phyloP scores from a whole-genome alignment of 176 grass and related monocot species.

The Stipa capillata region DNA sequence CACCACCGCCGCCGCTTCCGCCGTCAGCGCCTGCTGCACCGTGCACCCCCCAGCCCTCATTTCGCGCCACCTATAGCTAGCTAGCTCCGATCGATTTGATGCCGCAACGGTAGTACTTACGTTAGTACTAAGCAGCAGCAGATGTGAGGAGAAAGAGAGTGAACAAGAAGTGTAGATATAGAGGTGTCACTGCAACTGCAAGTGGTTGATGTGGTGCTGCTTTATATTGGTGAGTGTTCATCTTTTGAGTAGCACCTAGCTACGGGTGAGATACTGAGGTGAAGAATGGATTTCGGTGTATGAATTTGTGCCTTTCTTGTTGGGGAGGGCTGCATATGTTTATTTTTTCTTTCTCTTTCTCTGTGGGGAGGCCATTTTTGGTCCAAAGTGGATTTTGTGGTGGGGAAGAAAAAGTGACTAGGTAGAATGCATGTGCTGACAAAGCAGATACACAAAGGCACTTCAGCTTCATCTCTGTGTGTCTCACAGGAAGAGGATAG shows the following conservation, averaged over 20 bases:
- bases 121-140: not conserved
- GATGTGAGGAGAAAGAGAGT: slow-evolving; percentile 2
- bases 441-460: slow-evolving; percentile 70
- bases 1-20: slow-evolving; percentile 57
- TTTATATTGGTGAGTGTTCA: slow-evolving; percentile 38
- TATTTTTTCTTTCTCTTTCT: slow-evolving; percentile 15
- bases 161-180: slow-evolving; percentile 23
- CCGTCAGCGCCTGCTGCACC: slow-evolving; percentile 73
- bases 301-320: slow-evolving; percentile 85
- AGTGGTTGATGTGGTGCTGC: slow-evolving; percentile 34
- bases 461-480: slow-evolving; percentile 28
- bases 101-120: not conserved
- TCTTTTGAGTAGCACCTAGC: not conserved
- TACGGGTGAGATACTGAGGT: slow-evolving; percentile 10
- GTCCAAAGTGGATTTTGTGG: slow-evolving; percentile 67
- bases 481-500: slow-evolving; percentile 6
- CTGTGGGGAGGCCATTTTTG: not conserved
- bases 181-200: slow-evolving; percentile 26
- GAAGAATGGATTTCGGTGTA: slow-evolving; percentile 19
- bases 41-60: slow-evolving; percentile 91
- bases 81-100: not conserved
- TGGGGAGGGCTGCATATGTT: slow-evolving; percentile 40
- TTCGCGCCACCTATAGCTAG: not conserved
- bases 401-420: slow-evolving; percentile 32
- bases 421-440: slow-evolving; percentile 78